Base-by-base conservation (phyloP, 805 yeast species). In the Wickerhamiella kazuoi region DNA sequence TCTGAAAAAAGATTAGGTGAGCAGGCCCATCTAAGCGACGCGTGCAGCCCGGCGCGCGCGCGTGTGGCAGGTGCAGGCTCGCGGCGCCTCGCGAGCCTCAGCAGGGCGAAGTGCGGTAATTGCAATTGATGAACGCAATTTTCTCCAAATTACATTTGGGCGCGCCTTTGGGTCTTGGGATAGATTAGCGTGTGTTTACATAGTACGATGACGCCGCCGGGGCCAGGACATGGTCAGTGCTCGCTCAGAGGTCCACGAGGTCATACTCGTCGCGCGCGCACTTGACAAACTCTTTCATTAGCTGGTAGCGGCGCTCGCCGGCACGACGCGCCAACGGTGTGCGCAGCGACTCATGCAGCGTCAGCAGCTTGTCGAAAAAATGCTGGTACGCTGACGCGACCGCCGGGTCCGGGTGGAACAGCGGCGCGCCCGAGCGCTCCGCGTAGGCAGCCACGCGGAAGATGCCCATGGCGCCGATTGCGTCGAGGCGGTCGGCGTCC, bases 401-500 rank as follows among this genome's bases (percentile, higher is more conserved):
- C 3, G 38, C 20, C 9, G 29, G 20, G 32, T 35, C 49, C 6
- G 40, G 39, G 37, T 46, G 45, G 36, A 43, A 48, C 24, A 59
- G 41, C 6, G 61, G 54, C 16, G 48, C 43, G 40, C 45, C 44
- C 15, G 44, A 43, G 26, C 48, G 51, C 7, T 54, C 53, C 3
- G 60, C 51, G 37, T 47, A 60, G 15, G 59, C 60, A 4, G 59
- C 50, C 6, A 49, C 54, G n/a, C 63, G 46, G 30, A 58, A 48
- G 26, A 59, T 44, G 21, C 63, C 63, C 38, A 59, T 42, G 4
- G 54, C 55, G 15, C 63, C 63, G 38, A 57, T 55, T 4, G 63
- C 62, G 30, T 60, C 63, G n/a, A 59, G 44, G 19, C 57, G 35
- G 57, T 68, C 72, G 6, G 63, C 63, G 37, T 58, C 62, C 41